Base-by-base conservation (phyloP, 768 basidiomycete species). In the Amanita thiersii region DNA sequence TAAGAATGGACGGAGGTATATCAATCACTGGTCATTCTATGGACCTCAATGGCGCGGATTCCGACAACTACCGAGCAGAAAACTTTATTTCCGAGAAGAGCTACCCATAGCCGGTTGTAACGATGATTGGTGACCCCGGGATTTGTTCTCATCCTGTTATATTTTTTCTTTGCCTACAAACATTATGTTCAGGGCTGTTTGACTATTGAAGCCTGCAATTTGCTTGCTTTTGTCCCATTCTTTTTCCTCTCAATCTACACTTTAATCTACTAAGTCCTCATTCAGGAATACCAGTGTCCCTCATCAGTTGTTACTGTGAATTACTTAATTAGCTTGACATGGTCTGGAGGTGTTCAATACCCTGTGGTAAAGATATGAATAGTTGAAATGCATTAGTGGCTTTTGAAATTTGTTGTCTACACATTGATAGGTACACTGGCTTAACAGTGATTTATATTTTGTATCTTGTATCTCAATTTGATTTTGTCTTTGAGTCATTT, bases 41-140 rank as follows among this genome's bases (percentile, higher is more conserved):
- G 37, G 67, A 73, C 17, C 63, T 69, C 39, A 62, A 63, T 24
- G 62, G 58, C 10, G 58, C 49, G 20, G 69, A 69, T 34, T 53
- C 52, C 20, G 68, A 66, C 9, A 56, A 52, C 9, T 55, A 63
- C 26, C 67, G 60, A 12, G 42, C 64, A 52, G 71, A 75, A 41
- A 66, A 65, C 45, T 54, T 62, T 32, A 58, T 60, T 3, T 55
- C 54, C n/a, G 75, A 77, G 52, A 74, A 77, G 53, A 63, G 68
- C 2, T 77, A 70, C 50, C 58, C 65, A 58, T 78, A 69, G 60
- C 21, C 14, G 9, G 9, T 14, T 30, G 25, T 15, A n/a, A n/a
- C 32, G 18, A 40, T 29, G 20, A 23, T 14, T 19, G 26, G n/a
- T 7, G 12, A 6, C 11, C 23, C 23, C 17, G 4, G n/a, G 26